Conservation (phyloP, 78 protist species). For the Blattamonas nauphoetae region DNA sequence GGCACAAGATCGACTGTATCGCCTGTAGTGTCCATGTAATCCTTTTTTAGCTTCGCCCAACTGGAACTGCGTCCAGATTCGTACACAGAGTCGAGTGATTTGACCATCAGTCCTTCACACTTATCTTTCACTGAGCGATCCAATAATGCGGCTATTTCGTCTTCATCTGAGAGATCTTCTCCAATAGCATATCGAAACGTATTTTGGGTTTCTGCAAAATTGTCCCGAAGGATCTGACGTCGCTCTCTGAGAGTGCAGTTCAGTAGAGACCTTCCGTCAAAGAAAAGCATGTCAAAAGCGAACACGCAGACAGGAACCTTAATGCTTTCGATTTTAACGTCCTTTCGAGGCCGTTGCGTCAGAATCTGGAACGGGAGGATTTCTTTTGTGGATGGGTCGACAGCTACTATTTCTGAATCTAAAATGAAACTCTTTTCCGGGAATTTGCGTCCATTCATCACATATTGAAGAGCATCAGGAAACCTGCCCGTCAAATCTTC, state of each 20-base stretch:
- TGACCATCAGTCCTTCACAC: constrained; percentile 96
- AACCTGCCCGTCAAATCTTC: constrained; percentile 82
- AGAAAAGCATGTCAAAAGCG: constrained; percentile 87
- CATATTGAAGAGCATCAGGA: constrained; percentile 67
- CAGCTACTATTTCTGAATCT: constrained; percentile 90
- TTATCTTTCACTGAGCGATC: constrained; percentile 46
- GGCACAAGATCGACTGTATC: constrained; percentile 92
- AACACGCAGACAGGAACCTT: constrained; percentile 76
- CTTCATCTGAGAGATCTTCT: not conserved
- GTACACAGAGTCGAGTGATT: constrained; percentile 56
- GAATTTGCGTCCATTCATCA: not conserved
- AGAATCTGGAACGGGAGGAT: constrained; percentile 88
- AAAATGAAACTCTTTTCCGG: constrained; percentile 43
- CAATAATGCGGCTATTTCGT: constrained; percentile 29
- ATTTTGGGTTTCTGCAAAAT: constrained; percentile 28
- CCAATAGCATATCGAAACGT: not conserved
- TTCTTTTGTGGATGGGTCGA: constrained; percentile 35
- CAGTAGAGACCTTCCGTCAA: constrained; percentile 58
- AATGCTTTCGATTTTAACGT: constrained; percentile 21
- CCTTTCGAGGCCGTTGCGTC: constrained; percentile 68
- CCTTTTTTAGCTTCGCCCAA: constrained; percentile 67
- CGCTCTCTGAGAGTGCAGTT: constrained; percentile 15
- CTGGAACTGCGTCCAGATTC: not conserved
- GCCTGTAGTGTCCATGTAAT: constrained; percentile 84
- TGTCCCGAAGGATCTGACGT: constrained; percentile 26